phyloP scores from a whole-genome alignment of 495 filamentous ascomycete species.

The Penicillium paradoxum region DNA sequence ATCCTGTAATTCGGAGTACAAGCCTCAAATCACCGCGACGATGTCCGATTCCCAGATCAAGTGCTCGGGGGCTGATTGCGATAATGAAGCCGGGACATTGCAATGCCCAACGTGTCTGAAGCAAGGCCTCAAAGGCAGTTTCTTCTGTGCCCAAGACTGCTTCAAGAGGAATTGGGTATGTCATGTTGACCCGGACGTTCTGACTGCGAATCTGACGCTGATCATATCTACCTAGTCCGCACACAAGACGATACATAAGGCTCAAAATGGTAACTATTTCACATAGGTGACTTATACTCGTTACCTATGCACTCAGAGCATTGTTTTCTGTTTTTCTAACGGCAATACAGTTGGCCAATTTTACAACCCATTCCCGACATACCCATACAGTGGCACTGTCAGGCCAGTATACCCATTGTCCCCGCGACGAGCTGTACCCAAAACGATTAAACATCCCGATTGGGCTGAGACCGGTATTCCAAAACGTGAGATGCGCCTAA shows the following conservation, averaged over 20 bases:
- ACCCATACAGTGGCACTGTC: conserved; percentile 63
- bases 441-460: conserved; percentile 65
- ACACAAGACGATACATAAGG: conserved; percentile 58
- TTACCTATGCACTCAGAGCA: conserved; percentile 11
- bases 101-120: conserved; percentile 85
- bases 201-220: conserved; percentile 47
- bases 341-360: conserved; percentile 62
- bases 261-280: conserved; percentile 47
- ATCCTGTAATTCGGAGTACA: not conserved
- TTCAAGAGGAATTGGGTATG: conserved; percentile 88
- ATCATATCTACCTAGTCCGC: conserved; percentile 68
- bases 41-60: conserved; percentile 10
- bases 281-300: conserved; percentile 47
- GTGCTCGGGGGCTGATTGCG: conserved; percentile 68
- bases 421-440: conserved; percentile 54
- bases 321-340: conserved; percentile 58
- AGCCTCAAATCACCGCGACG: not conserved
- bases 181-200: too few relatives aligned
- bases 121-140: conserved; percentile 68
- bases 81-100: conserved; percentile 67
- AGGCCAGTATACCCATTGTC: conserved; percentile 75
- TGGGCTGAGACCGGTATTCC: conserved; percentile 67
- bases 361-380: conserved; percentile 76
- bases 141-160: conserved; percentile 86
- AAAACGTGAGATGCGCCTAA: conserved; percentile 54